phyloP scores from a whole-genome alignment of 2,329 filamentous ascomycete genomes.

The Parascedosporium putredinis region DNA sequence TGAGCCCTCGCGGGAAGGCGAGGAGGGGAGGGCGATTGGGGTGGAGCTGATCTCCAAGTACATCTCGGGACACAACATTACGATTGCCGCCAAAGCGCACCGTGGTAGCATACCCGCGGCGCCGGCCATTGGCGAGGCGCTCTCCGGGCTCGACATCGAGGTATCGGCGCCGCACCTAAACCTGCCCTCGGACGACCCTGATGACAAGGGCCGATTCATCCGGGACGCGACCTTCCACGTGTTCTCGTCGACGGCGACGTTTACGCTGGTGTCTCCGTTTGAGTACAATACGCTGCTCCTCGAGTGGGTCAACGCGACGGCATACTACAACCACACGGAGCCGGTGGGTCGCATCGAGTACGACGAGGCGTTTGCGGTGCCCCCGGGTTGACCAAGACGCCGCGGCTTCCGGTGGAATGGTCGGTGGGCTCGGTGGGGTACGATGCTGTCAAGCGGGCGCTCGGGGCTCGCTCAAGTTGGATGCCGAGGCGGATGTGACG shows the following conservation, averaged over 20 bases:
- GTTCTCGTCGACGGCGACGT: conserved; percentile 75
- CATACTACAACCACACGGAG: conserved; percentile 72
- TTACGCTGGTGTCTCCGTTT: conserved; percentile 73
- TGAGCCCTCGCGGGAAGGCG: conserved; percentile 59
- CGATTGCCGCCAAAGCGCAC: conserved; percentile 63
- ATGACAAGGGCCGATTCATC: conserved; percentile 55
- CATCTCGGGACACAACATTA: conserved; percentile 79
- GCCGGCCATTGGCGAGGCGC: conserved; percentile 59
- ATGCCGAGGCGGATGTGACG: conserved; percentile 66
- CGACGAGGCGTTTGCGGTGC: conserved; percentile 62
- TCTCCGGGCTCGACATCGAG: conserved; percentile 62
- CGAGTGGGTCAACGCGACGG: conserved; percentile 71
- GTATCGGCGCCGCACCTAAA: conserved; percentile 60
- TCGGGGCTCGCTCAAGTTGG: conserved; percentile 74
- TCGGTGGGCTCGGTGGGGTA: conserved; percentile 68
- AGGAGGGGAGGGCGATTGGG: conserved; percentile 50
- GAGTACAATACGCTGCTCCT: conserved; percentile 63
- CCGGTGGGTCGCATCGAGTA: conserved; percentile 70
- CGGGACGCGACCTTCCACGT: conserved; percentile 79
- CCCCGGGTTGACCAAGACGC: conserved; percentile 65
- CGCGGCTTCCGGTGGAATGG: conserved; percentile 74
- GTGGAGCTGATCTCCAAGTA: conserved; percentile 73
- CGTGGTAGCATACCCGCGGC: conserved; percentile 61
- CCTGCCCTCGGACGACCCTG: conserved; percentile 37
- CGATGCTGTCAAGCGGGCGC: conserved; percentile 65